A percentile compares a stretch with the other conserved stretches of the same genome.
These are phyloP conservation scores for Penicillium rolfsii DNA, from an alignment of 2,329 filamentous ascomycete genomes.

Conservation along the genomic window DNA sequence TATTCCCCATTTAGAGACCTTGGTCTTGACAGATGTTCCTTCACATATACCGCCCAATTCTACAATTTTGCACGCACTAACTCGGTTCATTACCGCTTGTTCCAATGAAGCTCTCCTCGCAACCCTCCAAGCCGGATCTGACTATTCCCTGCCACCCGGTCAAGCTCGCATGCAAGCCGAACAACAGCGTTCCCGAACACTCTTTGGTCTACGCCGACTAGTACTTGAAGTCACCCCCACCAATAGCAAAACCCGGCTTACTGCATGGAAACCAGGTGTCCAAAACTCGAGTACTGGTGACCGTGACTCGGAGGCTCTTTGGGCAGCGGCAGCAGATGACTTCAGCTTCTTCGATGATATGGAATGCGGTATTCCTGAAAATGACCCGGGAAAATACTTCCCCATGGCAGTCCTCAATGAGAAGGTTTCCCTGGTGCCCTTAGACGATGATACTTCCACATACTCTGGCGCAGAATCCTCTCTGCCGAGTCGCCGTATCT, in stretches of 20 bases:
- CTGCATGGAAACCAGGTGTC: conserved; percentile 47
- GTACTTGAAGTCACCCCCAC: conserved; percentile 58
- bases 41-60: conserved; percentile 47
- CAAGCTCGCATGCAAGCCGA: conserved; percentile 54
- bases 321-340: conserved; percentile 62
- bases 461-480: conserved; percentile 23
- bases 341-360: conserved; percentile 65
- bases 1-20: conserved; percentile 57
- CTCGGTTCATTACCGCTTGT: conserved; percentile 60
- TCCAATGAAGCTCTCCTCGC: conserved; percentile 60
- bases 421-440: conserved; percentile 48
- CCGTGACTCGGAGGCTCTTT: conserved; percentile 61
- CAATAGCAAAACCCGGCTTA: conserved; percentile 26
- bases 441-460: conserved; percentile 34
- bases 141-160: conserved; percentile 63
- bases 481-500: conserved; percentile 13
- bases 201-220: conserved; percentile 60
- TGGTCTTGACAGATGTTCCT: conserved; percentile 62
- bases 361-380: conserved; percentile 56
- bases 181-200: conserved; percentile 52
- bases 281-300: conserved; percentile 63
- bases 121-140: conserved; percentile 56
- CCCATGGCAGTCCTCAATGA: conserved; percentile 49
- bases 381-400: conserved; percentile 49
- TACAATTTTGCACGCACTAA: conserved; percentile 50